Evolutionary conservation across 2,329 filamentous ascomycete genomes (phyloP), one percentile per base, ranked within the genome.

Genomic region (Alternaria panax): DNA sequence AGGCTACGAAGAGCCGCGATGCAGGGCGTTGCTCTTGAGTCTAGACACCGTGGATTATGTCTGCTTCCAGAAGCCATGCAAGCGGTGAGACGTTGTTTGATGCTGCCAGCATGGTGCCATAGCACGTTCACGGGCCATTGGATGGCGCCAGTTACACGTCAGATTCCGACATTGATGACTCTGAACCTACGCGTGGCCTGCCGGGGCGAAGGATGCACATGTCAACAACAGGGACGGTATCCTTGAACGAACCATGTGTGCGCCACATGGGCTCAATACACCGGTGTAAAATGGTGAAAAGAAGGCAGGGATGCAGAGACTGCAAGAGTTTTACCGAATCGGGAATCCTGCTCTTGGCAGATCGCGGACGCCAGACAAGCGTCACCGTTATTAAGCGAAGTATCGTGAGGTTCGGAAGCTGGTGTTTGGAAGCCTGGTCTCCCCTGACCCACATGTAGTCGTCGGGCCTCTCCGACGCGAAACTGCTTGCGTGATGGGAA

Each of bases 331-430:
- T 67, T 72, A 42, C 73, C 68, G 48, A 45, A 67, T 64, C 36
- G 24, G 64, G 63, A 59, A 38, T 46, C 46, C 22, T 32, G 34
- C 18, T 22, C 48, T 53, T 53, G 51, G 32, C 51, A 50, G 40
- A 66, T 65, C 48, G 54, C 41, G 50, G 40, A 55, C 50, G 28
- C 41, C 41, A 60, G 56, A 27, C 46, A 50, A 53, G 57, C 51
- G 55, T 59, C 46, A 52, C 32, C 59, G 51, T 60, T 59, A 60
- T 57, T 66, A 72, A 67, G 68, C 73, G 64, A 73, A 54, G 51
- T 53, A 72, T 72, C 59, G 69, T 70, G 64, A 67, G 62, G 63
- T 65, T 59, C 48, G 43, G 51, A 51, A 46, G 42, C 54, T 66
- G 63, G 58, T 66, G 64, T 64, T 62, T 51, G 38, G 28, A 34